phyloP scores from a whole-genome alignment of 257 asterid species.

The Lithospermum erythrorhizon region DNA sequence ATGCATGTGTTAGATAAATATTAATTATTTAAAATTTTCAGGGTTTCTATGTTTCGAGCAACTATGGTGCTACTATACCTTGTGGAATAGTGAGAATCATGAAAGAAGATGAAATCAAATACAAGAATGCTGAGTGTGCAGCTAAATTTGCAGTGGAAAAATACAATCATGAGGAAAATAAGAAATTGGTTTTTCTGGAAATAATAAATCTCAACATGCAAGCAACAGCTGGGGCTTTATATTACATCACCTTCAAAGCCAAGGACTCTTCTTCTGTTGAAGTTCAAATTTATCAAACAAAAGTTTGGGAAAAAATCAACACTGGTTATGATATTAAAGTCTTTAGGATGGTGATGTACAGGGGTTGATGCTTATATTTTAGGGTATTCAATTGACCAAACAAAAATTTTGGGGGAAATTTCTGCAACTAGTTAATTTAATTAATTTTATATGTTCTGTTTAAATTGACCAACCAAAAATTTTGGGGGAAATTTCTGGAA shows the following conservation, averaged over 20 bases:
- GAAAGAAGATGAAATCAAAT: not conserved
- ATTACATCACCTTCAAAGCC: conserved; percentile 24
- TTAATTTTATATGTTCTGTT: no score
- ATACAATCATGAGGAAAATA: conserved; percentile 4
- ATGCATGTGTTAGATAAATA: no score
- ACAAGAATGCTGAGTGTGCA: not conserved
- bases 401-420: no score
- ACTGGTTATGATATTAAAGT: conserved; percentile 12
- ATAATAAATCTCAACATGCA: conserved; percentile 28
- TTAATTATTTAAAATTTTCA: no score
- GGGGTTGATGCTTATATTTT: no score
- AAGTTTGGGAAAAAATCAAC: conserved; percentile 28
- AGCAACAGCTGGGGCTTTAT: conserved; percentile 33
- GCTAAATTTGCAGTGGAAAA: conserved; percentile 3
- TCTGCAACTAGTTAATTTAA: no score
- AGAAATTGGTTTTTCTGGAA: not conserved
- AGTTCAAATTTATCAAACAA: conserved; percentile 17
- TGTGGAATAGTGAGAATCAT: not conserved
- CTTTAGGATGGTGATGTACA: no score
- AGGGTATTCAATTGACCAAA: no score
- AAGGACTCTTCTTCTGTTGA: conserved; percentile 11
- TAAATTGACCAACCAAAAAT: no score
- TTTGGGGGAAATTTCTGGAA: no score
- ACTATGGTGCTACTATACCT: not conserved
- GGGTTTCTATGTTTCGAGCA: conserved; percentile 1